These are phyloP conservation scores for Gaillardinia entomophila DNA, from an alignment of 805 yeast genomes.

Conservation along the genomic window DNA sequence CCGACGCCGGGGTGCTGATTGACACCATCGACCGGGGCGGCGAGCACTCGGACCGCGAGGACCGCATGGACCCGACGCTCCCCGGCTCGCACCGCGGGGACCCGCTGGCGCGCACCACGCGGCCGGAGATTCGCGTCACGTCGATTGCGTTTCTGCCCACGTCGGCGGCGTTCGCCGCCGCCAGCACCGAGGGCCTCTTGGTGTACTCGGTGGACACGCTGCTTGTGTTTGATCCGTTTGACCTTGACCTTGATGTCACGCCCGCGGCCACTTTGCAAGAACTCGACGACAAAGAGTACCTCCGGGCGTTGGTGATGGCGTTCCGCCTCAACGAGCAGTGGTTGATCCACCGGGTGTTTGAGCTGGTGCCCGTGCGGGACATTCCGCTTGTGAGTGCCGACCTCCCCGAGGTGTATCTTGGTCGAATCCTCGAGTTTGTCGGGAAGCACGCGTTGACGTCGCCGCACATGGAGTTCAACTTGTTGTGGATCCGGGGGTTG, in stretches of 20 bases:
- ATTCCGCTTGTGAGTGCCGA: constrained; percentile 61
- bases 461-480: constrained; percentile 78
- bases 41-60: constrained; percentile 80
- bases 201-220: constrained; percentile 75
- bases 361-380: constrained; percentile 64
- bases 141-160: constrained; percentile 84
- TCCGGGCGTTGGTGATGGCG: constrained; percentile 84
- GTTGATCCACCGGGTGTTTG: constrained; percentile 69
- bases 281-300: constrained; percentile 52
- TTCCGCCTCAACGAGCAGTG: constrained; percentile 83
- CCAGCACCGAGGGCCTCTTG: constrained; percentile 89
- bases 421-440: constrained; percentile 61
- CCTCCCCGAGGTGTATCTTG: constrained; percentile 72
- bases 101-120: constrained; percentile 63
- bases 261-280: constrained; percentile 67
- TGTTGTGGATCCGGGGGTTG: constrained; percentile 73
- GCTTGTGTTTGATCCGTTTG: constrained; percentile 86
- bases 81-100: constrained; percentile 87
- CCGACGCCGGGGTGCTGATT: constrained; percentile 75
- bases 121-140: constrained; percentile 82
- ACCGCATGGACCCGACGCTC: constrained; percentile 63
- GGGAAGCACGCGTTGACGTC: constrained; percentile 55
- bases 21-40: constrained; percentile 81
- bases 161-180: constrained; percentile 85
- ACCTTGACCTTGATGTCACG: constrained; percentile 87